These are phyloP conservation scores for Meripilus lineatus DNA, from an alignment of 1,284 basidiomycete species.

Conservation along the genomic window DNA sequence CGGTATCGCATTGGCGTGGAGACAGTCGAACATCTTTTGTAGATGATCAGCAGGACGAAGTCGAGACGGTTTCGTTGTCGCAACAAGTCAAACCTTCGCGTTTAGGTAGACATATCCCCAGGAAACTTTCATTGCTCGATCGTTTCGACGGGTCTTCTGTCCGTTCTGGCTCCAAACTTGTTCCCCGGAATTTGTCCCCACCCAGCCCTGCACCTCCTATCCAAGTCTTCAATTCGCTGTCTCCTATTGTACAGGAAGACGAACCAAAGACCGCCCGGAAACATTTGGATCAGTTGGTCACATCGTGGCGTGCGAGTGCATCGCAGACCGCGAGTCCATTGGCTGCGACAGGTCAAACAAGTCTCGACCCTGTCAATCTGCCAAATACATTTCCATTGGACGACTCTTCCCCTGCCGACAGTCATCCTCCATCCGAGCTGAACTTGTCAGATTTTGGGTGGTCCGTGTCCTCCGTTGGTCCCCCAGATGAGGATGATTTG, in stretches of 20 bases:
- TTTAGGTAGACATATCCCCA: conserved; percentile 45
- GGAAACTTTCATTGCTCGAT: conserved; percentile 65
- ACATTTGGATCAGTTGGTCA: conserved; percentile 49
- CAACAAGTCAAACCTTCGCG: conserved; percentile 20
- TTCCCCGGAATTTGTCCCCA: conserved; percentile 20
- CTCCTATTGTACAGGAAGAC: conserved; percentile 59
- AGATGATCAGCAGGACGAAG: conserved; percentile 41
- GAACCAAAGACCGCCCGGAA: conserved; percentile 45
- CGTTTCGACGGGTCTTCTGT: conserved; percentile 44
- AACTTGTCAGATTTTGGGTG: conserved; percentile 64
- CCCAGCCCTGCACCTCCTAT: conserved; percentile 26
- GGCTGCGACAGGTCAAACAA: conserved; percentile 45
- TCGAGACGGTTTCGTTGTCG: conserved; percentile 24
- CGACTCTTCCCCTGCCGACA: conserved; percentile 19
- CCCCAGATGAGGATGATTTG: conserved; percentile 37
- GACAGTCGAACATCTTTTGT: conserved; percentile 49
- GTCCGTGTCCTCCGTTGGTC: conserved; percentile 65
- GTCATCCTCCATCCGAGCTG: conserved; percentile 35
- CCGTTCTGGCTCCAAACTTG: conserved; percentile 27
- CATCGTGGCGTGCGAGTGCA: conserved; percentile 60
- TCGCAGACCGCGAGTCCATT: conserved; percentile 41
- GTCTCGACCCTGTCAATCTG: conserved; percentile 48
- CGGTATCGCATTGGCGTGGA: conserved; percentile 43
- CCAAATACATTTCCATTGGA: conserved; percentile 42
- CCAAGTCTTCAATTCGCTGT: conserved; percentile 29